Evolutionary conservation across 768 basidiomycete species (phyloP), one percentile per base, ranked within the genome.

Genomic region (Dentipellis sp.): DNA sequence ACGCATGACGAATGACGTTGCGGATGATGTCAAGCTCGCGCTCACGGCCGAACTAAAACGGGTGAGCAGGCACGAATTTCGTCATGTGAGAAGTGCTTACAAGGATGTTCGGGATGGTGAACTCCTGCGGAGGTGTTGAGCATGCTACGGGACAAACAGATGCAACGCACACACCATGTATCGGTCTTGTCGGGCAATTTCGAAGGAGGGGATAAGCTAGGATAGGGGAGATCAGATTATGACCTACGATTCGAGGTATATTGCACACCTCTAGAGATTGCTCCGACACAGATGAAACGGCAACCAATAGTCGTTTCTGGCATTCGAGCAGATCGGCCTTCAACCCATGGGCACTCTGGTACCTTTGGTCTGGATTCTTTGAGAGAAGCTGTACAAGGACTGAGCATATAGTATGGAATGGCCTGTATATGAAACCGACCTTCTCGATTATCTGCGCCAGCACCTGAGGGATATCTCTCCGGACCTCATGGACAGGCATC

Each of bases 401-500:
- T 47, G 17, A 34, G 47, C 48, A n/a, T 47, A 52, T 45, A 5
- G 6, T 34, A n/a, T 40, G n/a, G 17, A 16, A 46, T 35, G 22
- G 17, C 19, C 39, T 36, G 8, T 1, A 42, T 10, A 50, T 17
- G 17, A 22, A 39, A 52, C 65, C 47, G 61, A 78, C 83, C 74
- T 84, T 86, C 61, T 86, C 84, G 56, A 89, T 78, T 50, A 89
- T 84, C 56, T 75, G 71, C 4, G 84, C 84, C 19, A 89, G 68
- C 11, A 89, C 85, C 59, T 83, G 80, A 1, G 87, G 86, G 3
- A 87, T 75, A 65, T 89, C 87, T 49, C 84, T 73, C 45, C 87
- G 74, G 17, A 87, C 81, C 64, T 88, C 86, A 59, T 87, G 84
- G 11, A 88, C 85, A 9, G 83, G 82, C 80, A 85, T 85, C 0